Evolutionary conservation across 2,329 filamentous ascomycete genomes (phyloP).

Genomic region (Ilyonectria destructans): DNA sequence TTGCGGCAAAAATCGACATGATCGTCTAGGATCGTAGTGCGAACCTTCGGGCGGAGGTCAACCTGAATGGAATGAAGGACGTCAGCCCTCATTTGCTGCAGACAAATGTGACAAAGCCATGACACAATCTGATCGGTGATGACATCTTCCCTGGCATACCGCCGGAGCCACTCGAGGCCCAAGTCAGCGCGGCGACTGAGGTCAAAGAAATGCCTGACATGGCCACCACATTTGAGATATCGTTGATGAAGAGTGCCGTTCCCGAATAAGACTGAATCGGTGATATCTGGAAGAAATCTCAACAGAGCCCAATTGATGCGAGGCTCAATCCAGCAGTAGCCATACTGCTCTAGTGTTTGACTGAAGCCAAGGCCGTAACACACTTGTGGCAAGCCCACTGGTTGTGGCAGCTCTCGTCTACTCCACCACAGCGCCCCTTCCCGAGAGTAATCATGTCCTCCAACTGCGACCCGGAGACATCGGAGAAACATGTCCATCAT

Average conservation of each 20-base stretch:
- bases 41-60: slow-evolving; percentile 13
- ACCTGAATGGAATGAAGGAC: slow-evolving; percentile 7
- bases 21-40: slow-evolving; percentile 9
- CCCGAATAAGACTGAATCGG: slow-evolving; percentile 25
- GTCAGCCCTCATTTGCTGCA: slow-evolving; percentile 28
- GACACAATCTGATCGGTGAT: slow-evolving; percentile 16
- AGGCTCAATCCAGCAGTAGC: slow-evolving; percentile 28
- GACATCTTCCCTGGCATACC: slow-evolving; percentile 1
- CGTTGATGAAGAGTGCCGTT: slow-evolving; percentile 17
- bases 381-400: slow-evolving; percentile 9
- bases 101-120: slow-evolving; percentile 27
- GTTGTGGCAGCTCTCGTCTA: slow-evolving; percentile 16
- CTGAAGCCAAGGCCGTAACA: slow-evolving; percentile 24
- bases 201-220: slow-evolving; percentile 29
- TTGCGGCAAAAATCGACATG: slow-evolving; percentile 22
- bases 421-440: slow-evolving; percentile 30
- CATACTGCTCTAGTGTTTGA: slow-evolving; percentile 29
- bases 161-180: slow-evolving; percentile 21
- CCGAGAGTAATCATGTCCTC: slow-evolving; percentile 25
- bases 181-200: slow-evolving; percentile 23
- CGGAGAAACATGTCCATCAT: slow-evolving; percentile 23
- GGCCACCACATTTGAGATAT: slow-evolving; percentile 21
- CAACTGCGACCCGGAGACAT: slow-evolving; percentile 19
- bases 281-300: slow-evolving; percentile 22
- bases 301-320: slow-evolving; percentile 14